These are phyloP conservation scores for Haplographium delicatum DNA, from an alignment of 495 filamentous ascomycete genomes.

Conservation along the genomic window DNA sequence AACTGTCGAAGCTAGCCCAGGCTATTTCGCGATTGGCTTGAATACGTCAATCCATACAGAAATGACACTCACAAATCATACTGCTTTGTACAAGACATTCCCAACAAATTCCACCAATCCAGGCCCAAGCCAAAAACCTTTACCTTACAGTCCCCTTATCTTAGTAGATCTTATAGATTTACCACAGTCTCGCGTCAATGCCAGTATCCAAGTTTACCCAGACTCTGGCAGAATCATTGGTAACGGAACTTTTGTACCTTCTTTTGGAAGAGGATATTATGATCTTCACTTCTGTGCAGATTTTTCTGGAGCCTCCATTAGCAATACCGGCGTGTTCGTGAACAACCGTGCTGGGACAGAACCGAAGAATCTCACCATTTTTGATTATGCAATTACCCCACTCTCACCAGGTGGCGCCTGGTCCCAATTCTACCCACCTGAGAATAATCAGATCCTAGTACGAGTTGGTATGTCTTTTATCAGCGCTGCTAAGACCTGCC, in stretches of 20 bases:
- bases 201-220: constrained; percentile 45
- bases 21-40: constrained; percentile 60
- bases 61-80: constrained; percentile 62
- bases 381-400: too few relatives aligned
- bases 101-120: constrained; percentile 24
- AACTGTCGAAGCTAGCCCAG: constrained; percentile 54
- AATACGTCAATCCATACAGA: constrained; percentile 54
- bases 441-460: constrained; percentile 43
- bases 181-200: constrained; percentile 54
- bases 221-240: constrained; percentile 57
- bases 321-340: constrained; percentile 58
- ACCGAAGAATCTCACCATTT: constrained; percentile 35
- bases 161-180: constrained; percentile 63
- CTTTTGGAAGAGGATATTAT: constrained; percentile 62
- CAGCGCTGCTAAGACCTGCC: constrained; percentile 56
- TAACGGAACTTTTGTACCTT: constrained; percentile 60
- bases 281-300: constrained; percentile 62
- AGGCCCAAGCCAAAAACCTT: neutral
- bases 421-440: too few relatives aligned
- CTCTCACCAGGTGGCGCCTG: too few relatives aligned
- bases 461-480: constrained; percentile 71
- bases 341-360: constrained; percentile 50
- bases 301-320: constrained; percentile 50
- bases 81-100: constrained; percentile 62
- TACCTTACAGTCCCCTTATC: constrained; percentile 48